Percentiles rank a stretch among this genome's conserved stretches.
Conservation (phyloP, 306 rosid species). For the Canavalia gladiata region DNA sequence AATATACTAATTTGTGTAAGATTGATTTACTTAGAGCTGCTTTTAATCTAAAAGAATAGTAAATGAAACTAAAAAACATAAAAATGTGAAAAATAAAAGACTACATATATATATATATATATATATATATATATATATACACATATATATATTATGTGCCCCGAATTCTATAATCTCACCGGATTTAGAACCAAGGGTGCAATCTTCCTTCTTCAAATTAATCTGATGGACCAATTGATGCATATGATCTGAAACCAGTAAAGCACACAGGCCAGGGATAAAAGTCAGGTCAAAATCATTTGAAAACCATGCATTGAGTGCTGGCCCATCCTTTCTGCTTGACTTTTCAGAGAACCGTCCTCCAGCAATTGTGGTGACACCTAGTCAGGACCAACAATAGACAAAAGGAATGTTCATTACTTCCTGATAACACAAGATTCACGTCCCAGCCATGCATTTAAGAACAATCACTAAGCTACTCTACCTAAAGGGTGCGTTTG, state of each 20-base stretch:
- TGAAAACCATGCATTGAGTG: constrained; percentile 72
- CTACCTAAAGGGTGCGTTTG: no score
- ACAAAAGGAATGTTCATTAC: constrained; percentile 31
- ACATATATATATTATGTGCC: neutral
- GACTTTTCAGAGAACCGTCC: constrained; percentile 59
- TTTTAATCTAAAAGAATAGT: neutral
- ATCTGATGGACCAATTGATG: constrained; percentile 64
- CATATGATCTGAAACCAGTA: constrained; percentile 69
- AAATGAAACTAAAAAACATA: constrained; percentile 15
- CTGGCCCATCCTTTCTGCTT: constrained; percentile 67
- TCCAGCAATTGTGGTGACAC: constrained; percentile 85
- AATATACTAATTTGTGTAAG: neutral
- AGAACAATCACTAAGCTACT: neutral
- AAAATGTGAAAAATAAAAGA: constrained; percentile 27
- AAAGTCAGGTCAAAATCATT: constrained; percentile 65
- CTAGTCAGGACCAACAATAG: constrained; percentile 49
- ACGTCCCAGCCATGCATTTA: constrained; percentile 25
- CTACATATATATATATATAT: neutral
- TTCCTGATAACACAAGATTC: constrained; percentile 24
- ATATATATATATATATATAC: neutral
- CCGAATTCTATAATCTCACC: constrained; percentile 59
- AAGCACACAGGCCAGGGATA: constrained; percentile 59
- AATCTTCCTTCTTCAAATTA: constrained; percentile 73
- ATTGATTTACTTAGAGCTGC: neutral
- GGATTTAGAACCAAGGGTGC: constrained; percentile 54